phyloP scores from a whole-genome alignment of 2,329 filamentous ascomycete genomes.

The Beauveria pseudobassiana region DNA sequence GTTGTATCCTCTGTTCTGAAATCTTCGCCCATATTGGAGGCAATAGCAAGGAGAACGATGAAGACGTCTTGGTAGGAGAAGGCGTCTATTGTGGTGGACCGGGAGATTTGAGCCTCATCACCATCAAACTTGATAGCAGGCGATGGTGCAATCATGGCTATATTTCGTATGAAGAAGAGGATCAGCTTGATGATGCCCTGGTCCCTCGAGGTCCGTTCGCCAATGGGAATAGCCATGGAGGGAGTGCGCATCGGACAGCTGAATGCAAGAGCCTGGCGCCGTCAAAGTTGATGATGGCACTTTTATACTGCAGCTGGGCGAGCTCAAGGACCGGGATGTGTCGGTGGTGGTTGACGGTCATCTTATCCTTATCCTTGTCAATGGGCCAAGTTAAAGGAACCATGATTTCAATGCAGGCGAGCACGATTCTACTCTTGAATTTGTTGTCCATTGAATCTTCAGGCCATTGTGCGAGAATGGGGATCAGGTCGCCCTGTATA shows the following conservation, averaged over 20 bases:
- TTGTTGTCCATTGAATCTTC: conserved; percentile 65
- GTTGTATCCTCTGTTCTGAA: conserved; percentile 83
- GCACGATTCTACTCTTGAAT: conserved; percentile 68
- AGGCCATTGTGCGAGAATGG: conserved; percentile 78
- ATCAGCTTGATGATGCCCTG: conserved; percentile 89
- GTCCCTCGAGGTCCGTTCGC: conserved; percentile 70
- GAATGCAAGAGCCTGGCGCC: conserved; percentile 70
- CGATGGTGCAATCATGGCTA: conserved; percentile 75
- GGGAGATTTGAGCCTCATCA: conserved; percentile 83
- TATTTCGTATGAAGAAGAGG: conserved; percentile 81
- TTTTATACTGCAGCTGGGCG: conserved; percentile 84
- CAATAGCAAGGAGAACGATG: conserved; percentile 73
- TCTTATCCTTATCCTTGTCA: conserved; percentile 67
- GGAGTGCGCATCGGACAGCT: conserved; percentile 71
- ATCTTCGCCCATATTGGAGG: conserved; percentile 89
- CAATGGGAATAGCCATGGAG: conserved; percentile 70
- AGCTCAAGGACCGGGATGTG: conserved; percentile 86
- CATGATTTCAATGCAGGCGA: conserved; percentile 84
- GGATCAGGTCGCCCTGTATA: conserved; percentile 81
- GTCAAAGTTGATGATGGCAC: conserved; percentile 77
- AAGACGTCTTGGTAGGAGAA: conserved; percentile 91
- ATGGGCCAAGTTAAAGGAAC: conserved; percentile 93
- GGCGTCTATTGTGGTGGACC: conserved; percentile 79
- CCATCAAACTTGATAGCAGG: conserved; percentile 67
- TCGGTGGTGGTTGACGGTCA: conserved; percentile 87